Evolutionary conservation across 805 yeast genomes (phyloP).

Genomic region (Pichia occidentalis): DNA sequence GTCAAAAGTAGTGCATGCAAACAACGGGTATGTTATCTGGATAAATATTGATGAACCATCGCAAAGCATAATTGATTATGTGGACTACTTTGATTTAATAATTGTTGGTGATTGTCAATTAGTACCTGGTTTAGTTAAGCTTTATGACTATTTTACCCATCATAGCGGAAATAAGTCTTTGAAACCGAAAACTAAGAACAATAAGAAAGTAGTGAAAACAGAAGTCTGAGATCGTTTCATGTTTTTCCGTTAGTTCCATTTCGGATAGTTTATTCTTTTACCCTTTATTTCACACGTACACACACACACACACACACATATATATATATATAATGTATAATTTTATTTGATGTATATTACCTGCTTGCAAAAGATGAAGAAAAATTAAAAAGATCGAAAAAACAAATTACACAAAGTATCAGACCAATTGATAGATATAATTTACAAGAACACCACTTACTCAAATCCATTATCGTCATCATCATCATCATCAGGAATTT

Average conservation of each 20-base stretch:
- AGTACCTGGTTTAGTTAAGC: constrained; percentile 32
- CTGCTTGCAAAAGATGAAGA: too few relatives aligned
- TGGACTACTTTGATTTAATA: constrained; percentile 49
- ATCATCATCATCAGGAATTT: constrained; percentile 49
- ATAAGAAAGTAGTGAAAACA: constrained; percentile 10
- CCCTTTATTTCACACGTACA: too few relatives aligned
- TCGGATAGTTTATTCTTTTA: too few relatives aligned
- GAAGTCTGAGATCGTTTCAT: background rate
- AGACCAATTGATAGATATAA: too few relatives aligned
- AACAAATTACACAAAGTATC: too few relatives aligned
- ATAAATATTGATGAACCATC: constrained; percentile 51
- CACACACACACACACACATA: too few relatives aligned
- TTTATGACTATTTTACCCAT: constrained; percentile 19
- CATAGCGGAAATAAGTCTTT: too few relatives aligned
- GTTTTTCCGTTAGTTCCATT: too few relatives aligned
- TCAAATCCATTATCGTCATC: constrained; percentile 11
- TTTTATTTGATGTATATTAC: too few relatives aligned
- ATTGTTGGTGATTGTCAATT: constrained; percentile 63
- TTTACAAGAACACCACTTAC: background rate
- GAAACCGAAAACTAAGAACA: constrained; percentile 18
- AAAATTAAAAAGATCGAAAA: too few relatives aligned
- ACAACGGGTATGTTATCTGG: constrained; percentile 57
- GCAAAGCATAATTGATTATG: constrained; percentile 40
- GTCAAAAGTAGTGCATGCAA: constrained; percentile 48
- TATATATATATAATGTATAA: too few relatives aligned